Evolutionary conservation across 495 filamentous ascomycete genomes (phyloP).

Genomic region (Penicillium verhagenii): DNA sequence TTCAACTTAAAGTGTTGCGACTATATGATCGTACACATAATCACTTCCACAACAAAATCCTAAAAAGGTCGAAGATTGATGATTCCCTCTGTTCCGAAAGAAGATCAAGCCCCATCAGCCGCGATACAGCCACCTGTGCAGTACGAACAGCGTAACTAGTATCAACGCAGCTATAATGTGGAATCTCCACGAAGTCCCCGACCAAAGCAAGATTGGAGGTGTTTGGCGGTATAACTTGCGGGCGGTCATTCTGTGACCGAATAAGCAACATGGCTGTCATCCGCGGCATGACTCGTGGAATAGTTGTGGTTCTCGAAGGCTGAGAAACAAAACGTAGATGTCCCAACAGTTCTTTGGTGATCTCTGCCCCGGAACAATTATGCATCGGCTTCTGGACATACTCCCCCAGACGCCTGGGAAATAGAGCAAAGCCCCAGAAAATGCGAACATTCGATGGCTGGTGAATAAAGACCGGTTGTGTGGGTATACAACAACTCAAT

Average conservation of each 20-base stretch:
- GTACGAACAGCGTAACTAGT: slow-evolving; percentile 5
- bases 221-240: slow-evolving; percentile 8
- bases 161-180: slow-evolving; percentile 8
- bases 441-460: slow-evolving; percentile 27
- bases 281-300: slow-evolving; percentile 23
- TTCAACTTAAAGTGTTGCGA: background rate
- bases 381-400: slow-evolving; percentile 39
- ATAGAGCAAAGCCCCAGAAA: slow-evolving; percentile 38
- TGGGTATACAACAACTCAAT: slow-evolving; percentile 30
- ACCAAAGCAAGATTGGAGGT: slow-evolving; percentile 14
- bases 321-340: slow-evolving; percentile 22
- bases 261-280: slow-evolving; percentile 14
- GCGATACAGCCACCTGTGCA: slow-evolving; percentile 10
- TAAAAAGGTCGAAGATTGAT: background rate
- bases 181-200: slow-evolving; percentile 15
- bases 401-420: slow-evolving; percentile 24
- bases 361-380: slow-evolving; percentile 33
- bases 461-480: slow-evolving; percentile 33
- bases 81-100: background rate
- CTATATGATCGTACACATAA: background rate
- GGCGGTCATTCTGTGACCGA: slow-evolving; percentile 5
- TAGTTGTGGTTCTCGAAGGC: slow-evolving; percentile 4
- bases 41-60: slow-evolving; percentile 4
- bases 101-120: slow-evolving; percentile 8
- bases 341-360: slow-evolving; percentile 30